phyloP scores from a whole-genome alignment of 257 asterid genomes.

The Buddleja alternifolia region DNA sequence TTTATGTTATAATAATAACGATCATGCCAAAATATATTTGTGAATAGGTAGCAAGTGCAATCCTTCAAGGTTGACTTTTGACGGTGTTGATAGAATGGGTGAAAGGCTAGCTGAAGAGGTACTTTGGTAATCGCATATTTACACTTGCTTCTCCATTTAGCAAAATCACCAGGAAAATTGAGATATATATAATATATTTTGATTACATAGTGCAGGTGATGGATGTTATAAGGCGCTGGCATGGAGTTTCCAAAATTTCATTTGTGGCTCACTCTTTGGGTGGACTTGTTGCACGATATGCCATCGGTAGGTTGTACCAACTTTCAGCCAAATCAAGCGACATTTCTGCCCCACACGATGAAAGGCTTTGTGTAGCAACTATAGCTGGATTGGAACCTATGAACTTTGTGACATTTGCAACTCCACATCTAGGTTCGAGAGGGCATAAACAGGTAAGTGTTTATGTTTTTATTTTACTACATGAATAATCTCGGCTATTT shows the following conservation, averaged over 20 bases:
- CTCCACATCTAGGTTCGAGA: slow-evolving; percentile 90
- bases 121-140: slow-evolving; percentile 45
- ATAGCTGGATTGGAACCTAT: slow-evolving; percentile 85
- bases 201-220: slow-evolving; percentile 74
- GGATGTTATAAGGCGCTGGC: slow-evolving; percentile 75
- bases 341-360: slow-evolving; percentile 19
- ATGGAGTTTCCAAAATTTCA: slow-evolving; percentile 71
- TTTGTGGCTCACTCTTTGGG: slow-evolving; percentile 96
- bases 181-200: slow-evolving; percentile 25
- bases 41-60: slow-evolving; percentile 84
- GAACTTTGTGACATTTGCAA: slow-evolving; percentile 87
- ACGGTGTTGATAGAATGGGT: slow-evolving; percentile 93
- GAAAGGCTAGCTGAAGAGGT: slow-evolving; percentile 97
- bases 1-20: background rate
- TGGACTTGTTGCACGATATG: slow-evolving; percentile 93
- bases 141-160: slow-evolving; percentile 22
- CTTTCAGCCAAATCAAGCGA: slow-evolving; percentile 35
- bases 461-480: background rate
- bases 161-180: slow-evolving; percentile 12
- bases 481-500: background rate
- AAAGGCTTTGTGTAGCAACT: slow-evolving; percentile 40
- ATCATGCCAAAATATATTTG: slow-evolving; percentile 16
- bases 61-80: slow-evolving; percentile 78
- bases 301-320: slow-evolving; percentile 71
- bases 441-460: slow-evolving; percentile 77